Conservation (phyloP, 805 yeast species). For the Candida glaebosa region DNA sequence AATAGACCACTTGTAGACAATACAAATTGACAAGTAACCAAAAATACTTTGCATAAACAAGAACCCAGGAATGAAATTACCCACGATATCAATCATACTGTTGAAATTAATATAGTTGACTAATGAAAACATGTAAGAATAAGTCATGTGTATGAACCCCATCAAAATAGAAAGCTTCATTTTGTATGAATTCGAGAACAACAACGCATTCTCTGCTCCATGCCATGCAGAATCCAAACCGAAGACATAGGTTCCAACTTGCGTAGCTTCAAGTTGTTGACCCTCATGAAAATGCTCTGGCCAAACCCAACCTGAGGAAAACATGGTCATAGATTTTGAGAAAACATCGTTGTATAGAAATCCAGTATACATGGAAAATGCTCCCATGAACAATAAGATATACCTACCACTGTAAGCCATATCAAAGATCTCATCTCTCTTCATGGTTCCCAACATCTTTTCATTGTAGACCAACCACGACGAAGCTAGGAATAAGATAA, state of each 20-base stretch:
- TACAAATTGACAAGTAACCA: conserved; percentile 64
- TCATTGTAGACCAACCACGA: conserved; percentile 54
- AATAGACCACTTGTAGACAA: conserved; percentile 70
- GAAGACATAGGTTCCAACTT: conserved; percentile 50
- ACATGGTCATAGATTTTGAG: conserved; percentile 65
- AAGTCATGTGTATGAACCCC: conserved; percentile 76
- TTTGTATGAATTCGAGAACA: conserved; percentile 71
- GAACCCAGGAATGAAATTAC: conserved; percentile 71
- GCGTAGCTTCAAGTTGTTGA: conserved; percentile 42
- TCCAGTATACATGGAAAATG: conserved; percentile 72
- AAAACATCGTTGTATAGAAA: conserved; percentile 69
- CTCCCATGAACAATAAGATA: conserved; percentile 66
- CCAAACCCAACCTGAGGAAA: conserved; percentile 71
- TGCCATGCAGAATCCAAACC: conserved; percentile 79
- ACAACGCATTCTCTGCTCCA: conserved; percentile 68
- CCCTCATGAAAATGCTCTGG: conserved; percentile 44
- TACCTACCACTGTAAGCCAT: conserved; percentile 76
- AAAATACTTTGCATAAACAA: conserved; percentile 74
- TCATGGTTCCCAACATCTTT: conserved; percentile 45
- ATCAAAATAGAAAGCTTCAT: conserved; percentile 73
- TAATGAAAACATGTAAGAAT: conserved; percentile 64
- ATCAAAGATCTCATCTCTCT: conserved; percentile 69
- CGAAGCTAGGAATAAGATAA: conserved; percentile 57
- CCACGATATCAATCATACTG: conserved; percentile 61
- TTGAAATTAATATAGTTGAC: conserved; percentile 58